Evolutionary conservation across 2,329 filamentous ascomycete species (phyloP), one percentile per base, ranked within the genome.

Genomic region (Epichloe brachyelytri): DNA sequence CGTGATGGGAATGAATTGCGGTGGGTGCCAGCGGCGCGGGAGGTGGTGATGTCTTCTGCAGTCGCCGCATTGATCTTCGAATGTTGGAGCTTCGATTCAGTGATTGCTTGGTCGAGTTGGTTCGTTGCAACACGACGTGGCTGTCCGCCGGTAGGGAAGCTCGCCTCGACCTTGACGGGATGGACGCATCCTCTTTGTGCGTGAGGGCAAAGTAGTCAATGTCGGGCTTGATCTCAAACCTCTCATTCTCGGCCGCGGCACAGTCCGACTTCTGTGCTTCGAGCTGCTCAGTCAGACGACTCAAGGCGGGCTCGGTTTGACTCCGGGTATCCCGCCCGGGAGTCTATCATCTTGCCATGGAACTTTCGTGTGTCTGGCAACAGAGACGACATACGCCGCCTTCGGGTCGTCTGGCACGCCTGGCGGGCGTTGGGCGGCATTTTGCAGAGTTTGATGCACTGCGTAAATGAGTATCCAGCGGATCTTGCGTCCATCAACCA

Each of bases 381-480:
- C 67, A 37, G 71, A 67, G 19, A 79, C 61, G 48, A 75, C 71
- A 55, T 91, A 91, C 0, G 73, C 68, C 1, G 79, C 72, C 14
- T 70, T 71, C 1, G 74, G 69, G 1, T 71, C 68, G 50, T 84
- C 77, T 15, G 72, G 71, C 30, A 87, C 80, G 58, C 86, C 79
- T 5, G 69, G 62, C 0, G 86, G 82, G 0, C 77, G 71, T 36
- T 76, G 69, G 1, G 79, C 83, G 38, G 81, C 80, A 49, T 78
- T 79, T 10, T 77, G 74, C 1, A 93, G 73, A n/a, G 81, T 82
- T 62, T 93, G 87, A 51, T 88, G 76, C 3, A 80, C 75, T 17
- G 80, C 76, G 59, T 91, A 91, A 6, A 91, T 75, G 37, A 90
- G 62, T 33, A 90, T 78, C 86, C 86, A 93, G 39, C 86, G 76